Percentiles rank a stretch among this genome's conserved stretches.
Conservation (phyloP, 2,329 filamentous ascomycete species). For the Monosporascus sp. region DNA sequence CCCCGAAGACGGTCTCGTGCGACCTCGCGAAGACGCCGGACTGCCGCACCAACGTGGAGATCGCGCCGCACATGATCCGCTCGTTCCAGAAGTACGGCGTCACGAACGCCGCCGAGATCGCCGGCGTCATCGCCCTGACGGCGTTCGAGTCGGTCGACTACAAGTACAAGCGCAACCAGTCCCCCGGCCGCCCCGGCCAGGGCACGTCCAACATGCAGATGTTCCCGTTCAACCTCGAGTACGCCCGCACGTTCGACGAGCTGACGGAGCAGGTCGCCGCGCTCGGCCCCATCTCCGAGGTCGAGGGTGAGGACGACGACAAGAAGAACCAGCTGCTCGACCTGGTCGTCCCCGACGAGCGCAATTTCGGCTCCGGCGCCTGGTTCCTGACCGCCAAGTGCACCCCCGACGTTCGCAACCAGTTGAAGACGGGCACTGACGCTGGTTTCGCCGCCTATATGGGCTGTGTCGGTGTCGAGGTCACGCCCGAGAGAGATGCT, state of each 20-base stretch:
- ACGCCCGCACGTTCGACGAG: slow-evolving; percentile 39
- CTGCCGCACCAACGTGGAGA: slow-evolving; percentile 61
- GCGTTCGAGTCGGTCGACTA: slow-evolving; percentile 67
- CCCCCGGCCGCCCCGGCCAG: slow-evolving; percentile 55
- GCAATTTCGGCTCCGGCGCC: slow-evolving; percentile 48
- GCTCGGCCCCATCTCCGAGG: slow-evolving; percentile 17
- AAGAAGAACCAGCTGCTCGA: slow-evolving; percentile 37
- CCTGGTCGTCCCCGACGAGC: slow-evolving; percentile 41
- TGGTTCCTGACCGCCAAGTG: slow-evolving; percentile 49
- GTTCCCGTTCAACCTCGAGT: slow-evolving; percentile 38
- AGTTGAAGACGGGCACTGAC: slow-evolving; percentile 33
- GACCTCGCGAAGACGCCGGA: slow-evolving; percentile 41
- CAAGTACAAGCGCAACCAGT: slow-evolving; percentile 65
- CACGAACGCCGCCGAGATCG: slow-evolving; percentile 52
- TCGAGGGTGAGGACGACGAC: slow-evolving; percentile 14
- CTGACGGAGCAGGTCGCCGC: slow-evolving; percentile 29
- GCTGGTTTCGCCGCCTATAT: slow-evolving; percentile 42
- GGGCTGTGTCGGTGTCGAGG: slow-evolving; percentile 37
- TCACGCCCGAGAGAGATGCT: slow-evolving; percentile 6
- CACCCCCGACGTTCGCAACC: slow-evolving; percentile 22
- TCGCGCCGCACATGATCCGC: slow-evolving; percentile 50
- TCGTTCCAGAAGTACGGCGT: slow-evolving; percentile 56
- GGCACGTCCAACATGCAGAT: slow-evolving; percentile 60
- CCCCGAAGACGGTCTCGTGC: slow-evolving; percentile 53
- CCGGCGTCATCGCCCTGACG: slow-evolving; percentile 65